phyloP scores from a whole-genome alignment of 768 basidiomycete species.

The Podaxis sp. region DNA sequence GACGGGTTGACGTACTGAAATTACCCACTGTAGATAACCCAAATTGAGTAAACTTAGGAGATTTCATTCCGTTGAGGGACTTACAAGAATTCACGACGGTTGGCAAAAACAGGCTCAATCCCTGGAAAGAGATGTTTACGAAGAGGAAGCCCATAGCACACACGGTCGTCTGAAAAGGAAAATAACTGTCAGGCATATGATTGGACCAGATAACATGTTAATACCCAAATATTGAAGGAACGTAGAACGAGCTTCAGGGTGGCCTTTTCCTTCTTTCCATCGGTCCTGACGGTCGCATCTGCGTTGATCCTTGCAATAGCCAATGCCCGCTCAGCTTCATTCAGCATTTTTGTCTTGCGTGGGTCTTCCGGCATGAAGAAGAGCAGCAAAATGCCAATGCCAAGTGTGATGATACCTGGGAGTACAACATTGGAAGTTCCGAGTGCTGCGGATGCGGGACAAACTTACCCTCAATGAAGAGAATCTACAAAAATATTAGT shows the following conservation, averaged over 20 bases:
- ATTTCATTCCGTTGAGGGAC: conserved; percentile 17
- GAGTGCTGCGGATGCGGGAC: background rate
- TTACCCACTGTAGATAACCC: conserved; percentile 30
- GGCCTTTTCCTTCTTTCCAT: conserved; percentile 17
- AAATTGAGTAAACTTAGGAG: background rate
- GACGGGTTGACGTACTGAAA: conserved; percentile 30
- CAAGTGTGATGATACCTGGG: conserved; percentile 29
- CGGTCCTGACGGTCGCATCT: conserved; percentile 21
- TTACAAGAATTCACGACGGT: conserved; percentile 44
- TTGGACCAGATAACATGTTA: background rate
- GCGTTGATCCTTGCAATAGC: conserved; percentile 31
- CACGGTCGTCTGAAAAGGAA: conserved; percentile 26
- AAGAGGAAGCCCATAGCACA: conserved; percentile 32
- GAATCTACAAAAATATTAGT: conserved; percentile 28
- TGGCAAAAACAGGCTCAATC: conserved; percentile 44
- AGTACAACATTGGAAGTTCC: background rate
- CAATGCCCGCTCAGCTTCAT: conserved; percentile 26
- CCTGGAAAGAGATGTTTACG: conserved; percentile 45
- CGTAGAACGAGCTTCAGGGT: conserved; percentile 10
- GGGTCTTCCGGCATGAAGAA: conserved; percentile 30
- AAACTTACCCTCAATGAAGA: conserved; percentile 39
- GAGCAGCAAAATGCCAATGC: conserved; percentile 26
- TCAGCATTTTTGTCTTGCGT: conserved; percentile 28
- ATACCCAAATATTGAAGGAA: conserved; percentile 22
- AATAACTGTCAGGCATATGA: background rate